phyloP scores from a whole-genome alignment of 2,329 filamentous ascomycete species.

The Aspergillus brunneoviolaceus region DNA sequence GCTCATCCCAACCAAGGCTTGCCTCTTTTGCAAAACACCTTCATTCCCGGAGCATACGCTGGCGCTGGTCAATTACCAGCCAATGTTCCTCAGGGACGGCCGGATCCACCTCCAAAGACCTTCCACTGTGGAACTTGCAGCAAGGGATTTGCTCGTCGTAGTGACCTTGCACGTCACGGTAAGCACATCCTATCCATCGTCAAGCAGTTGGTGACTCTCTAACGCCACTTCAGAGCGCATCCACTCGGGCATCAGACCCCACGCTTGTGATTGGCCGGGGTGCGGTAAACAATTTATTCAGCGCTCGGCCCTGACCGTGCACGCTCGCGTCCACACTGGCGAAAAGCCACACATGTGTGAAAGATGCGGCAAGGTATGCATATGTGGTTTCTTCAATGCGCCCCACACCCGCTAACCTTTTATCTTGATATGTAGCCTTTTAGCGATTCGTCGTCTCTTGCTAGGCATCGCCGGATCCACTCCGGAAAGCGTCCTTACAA shows the following conservation, averaged over 20 bases:
- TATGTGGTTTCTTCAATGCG: background rate
- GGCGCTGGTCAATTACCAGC: conserved; percentile 48
- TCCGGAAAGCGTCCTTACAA: conserved; percentile 96
- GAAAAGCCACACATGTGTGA: conserved; percentile 99
- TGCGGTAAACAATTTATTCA: conserved; percentile 98
- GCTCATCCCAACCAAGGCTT: conserved; percentile 53
- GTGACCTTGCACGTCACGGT: conserved; percentile 94
- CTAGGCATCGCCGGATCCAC: conserved; percentile 90
- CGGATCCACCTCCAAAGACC: conserved; percentile 63
- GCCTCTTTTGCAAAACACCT: conserved; percentile 56
- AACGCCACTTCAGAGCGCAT: conserved; percentile 70
- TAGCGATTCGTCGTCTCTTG: conserved; percentile 91
- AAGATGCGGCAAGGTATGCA: conserved; percentile 84
- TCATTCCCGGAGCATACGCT: conserved; percentile 51
- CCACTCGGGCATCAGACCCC: conserved; percentile 85
- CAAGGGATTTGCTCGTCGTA: conserved; percentile 89
- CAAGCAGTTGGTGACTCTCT: background rate
- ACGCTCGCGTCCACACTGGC: conserved; percentile 91
- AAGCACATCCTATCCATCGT: conserved; percentile 40
- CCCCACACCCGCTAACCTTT: background rate
- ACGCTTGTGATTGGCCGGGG: conserved; percentile 83
- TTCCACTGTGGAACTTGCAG: conserved; percentile 87
- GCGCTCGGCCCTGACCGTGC: conserved; percentile 89
- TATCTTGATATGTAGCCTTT: conserved; percentile 65
- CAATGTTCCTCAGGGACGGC: conserved; percentile 44